These are phyloP conservation scores for Ambrosiella cleistominuta DNA, from an alignment of 2,329 filamentous ascomycete genomes.

Conservation along the genomic window DNA sequence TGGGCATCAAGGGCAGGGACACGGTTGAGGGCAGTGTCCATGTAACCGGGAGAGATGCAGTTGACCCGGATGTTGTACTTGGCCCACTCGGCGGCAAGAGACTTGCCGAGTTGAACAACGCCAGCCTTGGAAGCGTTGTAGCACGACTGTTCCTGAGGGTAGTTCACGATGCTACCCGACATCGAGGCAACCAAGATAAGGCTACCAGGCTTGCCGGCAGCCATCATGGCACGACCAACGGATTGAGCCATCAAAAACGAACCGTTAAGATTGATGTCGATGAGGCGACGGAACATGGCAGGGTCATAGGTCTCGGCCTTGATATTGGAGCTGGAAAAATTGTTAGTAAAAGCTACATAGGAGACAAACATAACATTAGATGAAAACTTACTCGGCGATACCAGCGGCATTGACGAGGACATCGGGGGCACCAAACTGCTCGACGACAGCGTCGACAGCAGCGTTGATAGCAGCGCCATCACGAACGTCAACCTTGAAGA, in stretches of 20 bases:
- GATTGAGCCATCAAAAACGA: conserved; percentile 62
- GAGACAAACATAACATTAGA: conserved; percentile 21
- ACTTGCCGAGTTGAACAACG: conserved; percentile 62
- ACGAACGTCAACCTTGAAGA: conserved; percentile 65
- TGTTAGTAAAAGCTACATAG: conserved; percentile 8
- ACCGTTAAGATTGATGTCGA: conserved; percentile 69
- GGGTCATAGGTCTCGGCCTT: conserved; percentile 62
- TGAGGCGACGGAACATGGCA: conserved; percentile 58
- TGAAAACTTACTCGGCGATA: conserved; percentile 41
- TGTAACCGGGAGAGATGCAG: conserved; percentile 71
- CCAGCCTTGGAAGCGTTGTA: conserved; percentile 77
- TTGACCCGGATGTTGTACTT: conserved; percentile 68
- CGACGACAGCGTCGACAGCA: conserved; percentile 47
- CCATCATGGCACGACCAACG: conserved; percentile 57
- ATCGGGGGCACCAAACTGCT: conserved; percentile 51
- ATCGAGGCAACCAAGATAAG: conserved; percentile 66
- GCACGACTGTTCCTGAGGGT: conserved; percentile 64
- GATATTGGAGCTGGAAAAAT: conserved; percentile 45
- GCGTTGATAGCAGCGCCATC: conserved; percentile 52
- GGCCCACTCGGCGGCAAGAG: conserved; percentile 70
- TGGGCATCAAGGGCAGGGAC: conserved; percentile 61
- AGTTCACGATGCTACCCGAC: conserved; percentile 74
- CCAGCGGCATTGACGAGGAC: conserved; percentile 66
- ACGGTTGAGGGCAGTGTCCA: conserved; percentile 69
- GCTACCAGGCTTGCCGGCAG: conserved; percentile 49